These are phyloP conservation scores for Metschnikowia dekortorum DNA, from an alignment of 805 yeast genomes.

Conservation along the genomic window DNA sequence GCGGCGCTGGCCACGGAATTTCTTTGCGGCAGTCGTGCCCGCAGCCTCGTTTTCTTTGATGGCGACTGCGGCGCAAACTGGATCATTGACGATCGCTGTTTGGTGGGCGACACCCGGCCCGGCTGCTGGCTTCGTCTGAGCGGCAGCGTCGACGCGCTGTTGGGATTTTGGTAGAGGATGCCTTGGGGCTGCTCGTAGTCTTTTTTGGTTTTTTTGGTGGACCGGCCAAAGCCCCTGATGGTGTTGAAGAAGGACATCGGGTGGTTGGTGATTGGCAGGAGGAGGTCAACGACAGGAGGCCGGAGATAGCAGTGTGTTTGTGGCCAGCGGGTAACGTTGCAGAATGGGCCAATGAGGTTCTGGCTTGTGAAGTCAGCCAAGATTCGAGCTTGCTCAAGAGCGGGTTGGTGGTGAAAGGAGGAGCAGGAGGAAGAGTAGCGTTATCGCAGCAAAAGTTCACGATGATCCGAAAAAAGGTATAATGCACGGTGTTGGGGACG, in stretches of 20 bases:
- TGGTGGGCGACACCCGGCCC: constrained; percentile 38
- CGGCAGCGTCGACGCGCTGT: constrained; percentile 29
- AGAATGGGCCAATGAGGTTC: no score
- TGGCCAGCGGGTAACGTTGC: no score
- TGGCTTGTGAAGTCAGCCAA: no score
- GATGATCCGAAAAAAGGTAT: constrained; percentile 2
- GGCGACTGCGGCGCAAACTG: constrained; percentile 25
- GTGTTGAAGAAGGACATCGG: constrained; percentile 45
- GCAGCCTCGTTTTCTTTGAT: constrained; percentile 14
- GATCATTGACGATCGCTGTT: constrained; percentile 19
- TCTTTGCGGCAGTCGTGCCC: constrained; percentile 18
- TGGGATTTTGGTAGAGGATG: constrained; percentile 30
- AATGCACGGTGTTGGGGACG: not conserved
- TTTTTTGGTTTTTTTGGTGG: constrained; percentile 42
- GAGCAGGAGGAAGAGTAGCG: not conserved
- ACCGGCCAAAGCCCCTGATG: constrained; percentile 44
- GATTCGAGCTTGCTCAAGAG: no score
- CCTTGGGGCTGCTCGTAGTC: constrained; percentile 21
- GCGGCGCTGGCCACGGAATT: constrained; percentile 1
- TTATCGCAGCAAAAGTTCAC: not conserved
- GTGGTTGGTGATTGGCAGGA: not conserved
- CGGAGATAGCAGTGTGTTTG: no score
- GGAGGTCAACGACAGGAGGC: no score
- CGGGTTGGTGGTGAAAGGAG: not conserved
- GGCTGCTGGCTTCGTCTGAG: constrained; percentile 36